These are phyloP conservation scores for Ganoderma lingzhi DNA, from an alignment of 1,284 basidiomycete genomes.

Conservation along the genomic window DNA sequence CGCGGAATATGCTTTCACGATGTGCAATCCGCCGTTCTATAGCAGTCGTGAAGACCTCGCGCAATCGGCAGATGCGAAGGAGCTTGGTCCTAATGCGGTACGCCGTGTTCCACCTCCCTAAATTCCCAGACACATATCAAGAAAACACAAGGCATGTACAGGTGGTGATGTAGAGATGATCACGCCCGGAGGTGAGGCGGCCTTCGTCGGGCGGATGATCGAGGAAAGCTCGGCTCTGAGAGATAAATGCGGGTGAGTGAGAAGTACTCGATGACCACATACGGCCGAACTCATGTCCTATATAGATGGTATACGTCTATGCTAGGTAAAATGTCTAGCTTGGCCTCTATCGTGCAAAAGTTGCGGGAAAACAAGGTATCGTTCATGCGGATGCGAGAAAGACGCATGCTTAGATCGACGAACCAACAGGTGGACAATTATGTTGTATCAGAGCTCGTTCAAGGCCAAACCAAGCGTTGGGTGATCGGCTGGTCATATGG, in stretches of 20 bases:
- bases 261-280: too few relatives aligned
- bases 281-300: background rate
- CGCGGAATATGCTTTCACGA: conserved; percentile 70
- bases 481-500: conserved; percentile 87
- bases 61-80: conserved; percentile 68
- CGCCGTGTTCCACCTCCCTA: conserved; percentile 33
- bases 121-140: background rate
- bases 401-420: background rate
- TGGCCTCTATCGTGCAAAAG: conserved; percentile 65
- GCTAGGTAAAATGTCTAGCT: conserved; percentile 86
- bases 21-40: conserved; percentile 99
- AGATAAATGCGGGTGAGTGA: conserved; percentile 58
- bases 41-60: conserved; percentile 72
- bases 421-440: conserved; percentile 81
- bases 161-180: conserved; percentile 89
- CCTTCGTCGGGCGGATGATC: conserved; percentile 84
- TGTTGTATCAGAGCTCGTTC: conserved; percentile 81
- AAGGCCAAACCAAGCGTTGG: conserved; percentile 91
- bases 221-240: conserved; percentile 66
- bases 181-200: conserved; percentile 83
- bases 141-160: conserved; percentile 70
- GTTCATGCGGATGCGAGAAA: background rate
- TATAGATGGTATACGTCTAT: conserved; percentile 92
- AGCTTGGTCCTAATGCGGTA: conserved; percentile 70
- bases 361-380: conserved; percentile 63